Evolutionary conservation across 2,329 filamentous ascomycete species (phyloP).

Genomic region (Verticillium longisporum): DNA sequence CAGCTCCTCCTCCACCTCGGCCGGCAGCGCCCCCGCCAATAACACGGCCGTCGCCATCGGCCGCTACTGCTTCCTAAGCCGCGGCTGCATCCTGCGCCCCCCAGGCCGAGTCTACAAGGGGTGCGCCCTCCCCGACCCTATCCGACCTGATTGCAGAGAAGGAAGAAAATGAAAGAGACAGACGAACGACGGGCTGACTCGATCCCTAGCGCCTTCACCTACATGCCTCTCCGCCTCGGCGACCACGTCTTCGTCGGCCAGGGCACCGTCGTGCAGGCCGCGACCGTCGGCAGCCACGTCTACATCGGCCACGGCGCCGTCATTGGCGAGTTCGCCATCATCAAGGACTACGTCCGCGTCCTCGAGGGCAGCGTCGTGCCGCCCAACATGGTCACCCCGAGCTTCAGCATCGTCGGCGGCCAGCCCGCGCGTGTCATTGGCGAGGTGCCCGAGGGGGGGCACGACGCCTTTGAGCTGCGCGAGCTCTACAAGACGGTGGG

Average conservation of each 20-base stretch:
- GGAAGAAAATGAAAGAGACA: no score
- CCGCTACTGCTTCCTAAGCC: constrained; percentile 82
- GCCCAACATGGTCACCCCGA: constrained; percentile 83
- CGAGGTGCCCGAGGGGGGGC: constrained; percentile 67
- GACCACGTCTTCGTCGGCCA: constrained; percentile 90
- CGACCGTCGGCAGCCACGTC: constrained; percentile 77
- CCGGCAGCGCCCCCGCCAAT: constrained; percentile 34
- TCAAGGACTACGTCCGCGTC: constrained; percentile 89
- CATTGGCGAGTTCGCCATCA: constrained; percentile 79
- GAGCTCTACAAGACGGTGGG: constrained; percentile 59
- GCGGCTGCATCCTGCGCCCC: constrained; percentile 71
- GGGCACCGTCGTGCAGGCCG: constrained; percentile 71
- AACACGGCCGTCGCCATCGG: constrained; percentile 78
- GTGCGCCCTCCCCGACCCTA: constrained; percentile 16
- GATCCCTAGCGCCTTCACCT: constrained; percentile 52
- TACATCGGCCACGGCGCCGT: constrained; percentile 73
- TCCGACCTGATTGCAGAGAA: no score
- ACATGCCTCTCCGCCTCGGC: constrained; percentile 86
- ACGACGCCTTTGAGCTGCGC: constrained; percentile 57
- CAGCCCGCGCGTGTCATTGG: constrained; percentile 73
- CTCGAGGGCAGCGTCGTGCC: constrained; percentile 80
- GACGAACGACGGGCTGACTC: neutral
- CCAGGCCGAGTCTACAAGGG: constrained; percentile 79
- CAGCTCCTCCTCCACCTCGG: constrained; percentile 23
- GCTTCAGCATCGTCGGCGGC: constrained; percentile 86